Evolutionary conservation across 2,329 filamentous ascomycete species (phyloP).

Genomic region (Botryosphaeria dothidea): DNA sequence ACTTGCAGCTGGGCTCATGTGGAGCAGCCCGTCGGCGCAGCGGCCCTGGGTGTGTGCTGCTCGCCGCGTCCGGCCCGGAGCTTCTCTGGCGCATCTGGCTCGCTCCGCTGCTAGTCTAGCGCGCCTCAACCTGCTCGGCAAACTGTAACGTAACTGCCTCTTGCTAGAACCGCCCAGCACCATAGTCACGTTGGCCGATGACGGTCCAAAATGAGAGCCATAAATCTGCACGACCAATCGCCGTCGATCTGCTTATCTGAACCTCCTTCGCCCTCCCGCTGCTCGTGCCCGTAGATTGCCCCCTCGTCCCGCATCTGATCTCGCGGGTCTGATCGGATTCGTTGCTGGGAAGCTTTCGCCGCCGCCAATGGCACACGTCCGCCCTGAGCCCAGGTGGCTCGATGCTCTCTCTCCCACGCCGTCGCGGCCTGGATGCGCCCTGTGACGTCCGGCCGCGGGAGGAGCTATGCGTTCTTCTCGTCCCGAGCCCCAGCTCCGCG

Average conservation of each 20-base stretch:
- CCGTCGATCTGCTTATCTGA: slow-evolving; percentile 10
- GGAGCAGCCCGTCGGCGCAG: slow-evolving; percentile 1
- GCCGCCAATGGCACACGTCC: slow-evolving; percentile 8
- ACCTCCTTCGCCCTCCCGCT: slow-evolving; percentile 2
- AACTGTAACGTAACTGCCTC: slow-evolving; percentile 19
- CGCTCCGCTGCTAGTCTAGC: slow-evolving; percentile 4
- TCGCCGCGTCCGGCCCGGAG: slow-evolving; percentile 1
- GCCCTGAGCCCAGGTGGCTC: background rate
- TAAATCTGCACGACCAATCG: slow-evolving; percentile 16
- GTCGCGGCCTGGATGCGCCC: background rate
- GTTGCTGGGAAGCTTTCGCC: slow-evolving; percentile 1
- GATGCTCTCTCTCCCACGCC: slow-evolving; percentile 18
- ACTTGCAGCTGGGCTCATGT: background rate
- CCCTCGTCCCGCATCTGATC: slow-evolving; percentile 19
- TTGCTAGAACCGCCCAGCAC: slow-evolving; percentile 13
- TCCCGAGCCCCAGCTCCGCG: slow-evolving; percentile 17
- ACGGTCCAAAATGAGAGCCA: slow-evolving; percentile 17
- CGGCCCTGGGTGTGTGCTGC: background rate
- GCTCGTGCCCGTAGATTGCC: slow-evolving; percentile 2
- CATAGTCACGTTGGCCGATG: slow-evolving; percentile 12
- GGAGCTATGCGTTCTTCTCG: slow-evolving; percentile 21
- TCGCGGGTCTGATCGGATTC: slow-evolving; percentile 18
- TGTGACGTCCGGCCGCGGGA: slow-evolving; percentile 14
- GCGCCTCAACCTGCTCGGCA: slow-evolving; percentile 15
- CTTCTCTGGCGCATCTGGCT: background rate